Evolutionary conservation across 108 stramenopile species (phyloP).

Genomic region (Hondaea fermentalgiana): DNA sequence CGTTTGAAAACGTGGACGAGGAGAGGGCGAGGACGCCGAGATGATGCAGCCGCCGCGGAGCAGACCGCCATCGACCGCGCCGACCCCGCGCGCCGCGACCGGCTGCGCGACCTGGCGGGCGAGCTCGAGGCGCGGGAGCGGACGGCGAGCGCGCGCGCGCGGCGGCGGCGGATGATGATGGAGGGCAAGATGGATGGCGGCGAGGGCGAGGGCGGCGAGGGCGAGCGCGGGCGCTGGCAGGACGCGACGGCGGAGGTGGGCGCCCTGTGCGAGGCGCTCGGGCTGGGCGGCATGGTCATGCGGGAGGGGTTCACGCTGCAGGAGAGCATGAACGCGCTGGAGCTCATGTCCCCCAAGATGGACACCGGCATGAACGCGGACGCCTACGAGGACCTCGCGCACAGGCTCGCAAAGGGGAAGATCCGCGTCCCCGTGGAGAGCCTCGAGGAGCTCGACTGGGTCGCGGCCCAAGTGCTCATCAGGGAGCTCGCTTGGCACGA

Average conservation of each 20-base stretch:
- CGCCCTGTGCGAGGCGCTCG: neutral
- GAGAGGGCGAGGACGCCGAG: too few species aligned
- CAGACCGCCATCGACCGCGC: too few species aligned
- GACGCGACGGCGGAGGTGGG: neutral
- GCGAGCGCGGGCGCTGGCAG: neutral
- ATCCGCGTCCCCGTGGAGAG: neutral
- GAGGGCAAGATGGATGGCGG: too few species aligned
- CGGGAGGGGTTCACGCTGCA: neutral
- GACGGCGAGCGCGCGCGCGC: too few species aligned
- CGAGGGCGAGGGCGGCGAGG: neutral
- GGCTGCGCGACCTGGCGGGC: too few species aligned
- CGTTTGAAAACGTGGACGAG: too few species aligned
- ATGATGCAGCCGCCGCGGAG: too few species aligned
- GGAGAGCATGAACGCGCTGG: conserved; percentile 14
- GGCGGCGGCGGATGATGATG: too few species aligned
- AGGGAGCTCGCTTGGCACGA: neutral
- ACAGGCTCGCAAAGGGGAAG: neutral
- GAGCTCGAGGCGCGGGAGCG: too few species aligned
- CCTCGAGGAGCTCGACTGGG: neutral
- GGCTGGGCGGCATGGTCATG: neutral
- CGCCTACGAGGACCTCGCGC: neutral
- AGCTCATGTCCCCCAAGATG: conserved; percentile 21
- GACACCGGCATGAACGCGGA: neutral
- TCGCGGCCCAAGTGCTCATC: neutral
- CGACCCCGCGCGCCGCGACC: too few species aligned